Percentiles rank a stretch among this genome's conserved stretches.
Evolutionary conservation across 2,329 filamentous ascomycete genomes (phyloP).

Genomic region (Ascochyta koolunga): DNA sequence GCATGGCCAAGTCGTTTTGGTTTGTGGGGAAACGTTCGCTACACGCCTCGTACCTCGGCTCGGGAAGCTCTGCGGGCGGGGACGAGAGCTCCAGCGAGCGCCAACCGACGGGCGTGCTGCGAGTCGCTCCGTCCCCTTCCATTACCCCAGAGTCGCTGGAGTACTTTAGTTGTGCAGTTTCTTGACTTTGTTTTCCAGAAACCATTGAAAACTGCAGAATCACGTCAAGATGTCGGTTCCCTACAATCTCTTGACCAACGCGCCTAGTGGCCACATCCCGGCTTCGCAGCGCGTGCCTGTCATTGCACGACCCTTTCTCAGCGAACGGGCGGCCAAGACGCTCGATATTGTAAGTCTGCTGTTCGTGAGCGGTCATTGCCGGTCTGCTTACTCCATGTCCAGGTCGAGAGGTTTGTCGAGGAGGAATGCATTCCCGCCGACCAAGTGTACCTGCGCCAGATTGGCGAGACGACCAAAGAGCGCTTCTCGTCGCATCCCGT

Average conservation of each 20-base stretch:
- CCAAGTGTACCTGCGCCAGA: constrained; percentile 76
- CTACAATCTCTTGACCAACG: constrained; percentile 43
- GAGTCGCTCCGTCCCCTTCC: constrained; percentile 13
- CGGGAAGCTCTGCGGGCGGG: constrained; percentile 6
- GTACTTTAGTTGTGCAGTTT: neutral
- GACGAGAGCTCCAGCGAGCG: constrained; percentile 2
- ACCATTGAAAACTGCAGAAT: neutral
- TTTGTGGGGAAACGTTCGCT: constrained; percentile 3
- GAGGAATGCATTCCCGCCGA: constrained; percentile 85
- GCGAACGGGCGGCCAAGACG: constrained; percentile 81
- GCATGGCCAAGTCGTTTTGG: constrained; percentile 1
- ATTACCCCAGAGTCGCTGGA: constrained; percentile 16
- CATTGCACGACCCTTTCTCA: constrained; percentile 70
- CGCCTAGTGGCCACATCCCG: constrained; percentile 44
- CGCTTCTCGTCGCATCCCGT: constrained; percentile 81
- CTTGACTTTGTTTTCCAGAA: neutral
- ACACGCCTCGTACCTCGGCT: constrained; percentile 5
- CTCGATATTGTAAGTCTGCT: constrained; percentile 68
- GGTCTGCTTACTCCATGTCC: neutral
- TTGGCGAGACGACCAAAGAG: constrained; percentile 71
- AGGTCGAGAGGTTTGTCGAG: constrained; percentile 93
- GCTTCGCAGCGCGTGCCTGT: constrained; percentile 64
- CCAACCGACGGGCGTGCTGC: constrained; percentile 8
- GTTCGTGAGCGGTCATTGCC: neutral
- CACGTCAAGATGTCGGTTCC: constrained; percentile 39